Evolutionary conservation across 495 filamentous ascomycete species (phyloP), one percentile per base, ranked within the genome.

Genomic region (Chaetomium fimeti): DNA sequence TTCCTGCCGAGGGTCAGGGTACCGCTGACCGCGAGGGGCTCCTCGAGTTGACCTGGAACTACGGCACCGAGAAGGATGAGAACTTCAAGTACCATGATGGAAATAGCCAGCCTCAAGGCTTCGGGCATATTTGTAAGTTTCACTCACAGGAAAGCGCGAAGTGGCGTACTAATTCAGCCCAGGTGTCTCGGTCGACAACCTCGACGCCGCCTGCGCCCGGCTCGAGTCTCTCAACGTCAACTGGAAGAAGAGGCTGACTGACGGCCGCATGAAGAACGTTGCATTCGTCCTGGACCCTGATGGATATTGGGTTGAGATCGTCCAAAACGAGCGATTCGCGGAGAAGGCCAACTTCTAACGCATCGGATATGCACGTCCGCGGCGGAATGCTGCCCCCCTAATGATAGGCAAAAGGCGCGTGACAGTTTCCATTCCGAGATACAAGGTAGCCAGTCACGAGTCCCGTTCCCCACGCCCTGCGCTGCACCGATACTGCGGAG

Each of bases 221-320:
- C 91, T 97, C 70, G 94, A 97, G 74, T 83, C 84, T 15, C 78
- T 90, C 70, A 85, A 89, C 11, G 88, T 93, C 29, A 87, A 86
- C 75, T 98, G 91, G 89, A 95, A 96, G 84, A 98, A 97, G 87
- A 82, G 90, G 66, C 83, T 98, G 62, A 93, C 88, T 18, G 92
- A 97, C 63, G 93, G 92, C 0, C 81, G 89, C 47, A 96, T 96
- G 92, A 92, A 90, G 83, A 90, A 92, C 71, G 87, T 97, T n/a
- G 94, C 94, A 0, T 97, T 97, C 74, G 74, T 97, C 24, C 80
- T 96, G 12, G 93, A 98, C 74, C 94, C 94, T 0, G 94, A 98
- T 77, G 86, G 85, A 28, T 96, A 96, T 73, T 94, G 91, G 90
- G 85, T 96, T 62, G 92, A 98, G 80, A 78, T 96, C 60, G 86